phyloP scores from a whole-genome alignment of 1,284 basidiomycete genomes.

The Ustilago loliicola region DNA sequence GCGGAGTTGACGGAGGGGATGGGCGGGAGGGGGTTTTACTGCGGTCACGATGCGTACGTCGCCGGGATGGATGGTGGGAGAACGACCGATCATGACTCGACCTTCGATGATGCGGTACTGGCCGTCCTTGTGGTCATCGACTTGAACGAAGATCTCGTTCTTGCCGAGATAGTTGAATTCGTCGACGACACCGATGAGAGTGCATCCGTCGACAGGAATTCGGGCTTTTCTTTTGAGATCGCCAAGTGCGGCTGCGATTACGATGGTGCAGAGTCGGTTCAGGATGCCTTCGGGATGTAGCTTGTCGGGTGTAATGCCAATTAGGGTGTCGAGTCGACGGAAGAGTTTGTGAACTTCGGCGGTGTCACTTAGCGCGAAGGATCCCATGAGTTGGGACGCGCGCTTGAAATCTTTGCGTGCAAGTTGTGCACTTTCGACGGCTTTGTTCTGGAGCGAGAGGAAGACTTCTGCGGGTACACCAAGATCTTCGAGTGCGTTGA shows the following conservation, averaged over 20 bases:
- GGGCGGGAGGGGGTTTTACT: conserved; percentile 30
- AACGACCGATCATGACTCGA: conserved; percentile 45
- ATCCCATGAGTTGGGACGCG: conserved; percentile 29
- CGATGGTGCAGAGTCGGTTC: conserved; percentile 28
- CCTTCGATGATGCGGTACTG: conserved; percentile 29
- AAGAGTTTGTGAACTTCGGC: conserved; percentile 34
- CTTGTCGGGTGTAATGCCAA: conserved; percentile 25
- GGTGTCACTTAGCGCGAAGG: conserved; percentile 30
- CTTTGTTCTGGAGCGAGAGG: conserved; percentile 24
- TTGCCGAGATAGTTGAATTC: conserved; percentile 36
- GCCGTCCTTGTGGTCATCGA: conserved; percentile 23
- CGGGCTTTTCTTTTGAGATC: conserved; percentile 45
- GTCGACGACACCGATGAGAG: conserved; percentile 46
- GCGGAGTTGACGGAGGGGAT: conserved; percentile 42
- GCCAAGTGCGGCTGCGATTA: conserved; percentile 37
- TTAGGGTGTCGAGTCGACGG: conserved; percentile 13
- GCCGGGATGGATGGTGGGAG: conserved; percentile 52
- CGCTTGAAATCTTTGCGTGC: conserved; percentile 22
- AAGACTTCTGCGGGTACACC: conserved; percentile 21
- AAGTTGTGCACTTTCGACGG: conserved; percentile 25
- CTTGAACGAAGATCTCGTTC: conserved; percentile 46
- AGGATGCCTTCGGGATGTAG: conserved; percentile 24
- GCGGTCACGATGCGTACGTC: conserved; percentile 47
- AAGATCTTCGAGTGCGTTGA: conserved; percentile 45
- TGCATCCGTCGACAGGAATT: conserved; percentile 26